These are phyloP conservation scores for Vaccinium vitisidaea DNA, from an alignment of 148 eudicot species.

Conservation along the genomic window DNA sequence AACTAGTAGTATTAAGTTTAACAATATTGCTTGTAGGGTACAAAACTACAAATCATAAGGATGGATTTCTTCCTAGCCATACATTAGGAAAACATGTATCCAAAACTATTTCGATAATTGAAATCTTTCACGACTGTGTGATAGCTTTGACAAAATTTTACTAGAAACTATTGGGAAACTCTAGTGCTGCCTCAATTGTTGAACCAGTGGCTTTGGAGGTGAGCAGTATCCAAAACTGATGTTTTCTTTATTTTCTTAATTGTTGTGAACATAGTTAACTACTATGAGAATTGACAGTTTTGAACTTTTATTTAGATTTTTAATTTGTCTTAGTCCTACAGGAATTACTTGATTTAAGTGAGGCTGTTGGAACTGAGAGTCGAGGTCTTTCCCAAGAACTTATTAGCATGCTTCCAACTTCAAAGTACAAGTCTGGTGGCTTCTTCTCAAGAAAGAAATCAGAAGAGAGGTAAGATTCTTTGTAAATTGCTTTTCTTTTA, in stretches of 20 bases:
- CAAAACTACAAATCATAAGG: neutral
- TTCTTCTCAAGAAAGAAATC: constrained; percentile 64
- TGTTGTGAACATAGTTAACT: neutral
- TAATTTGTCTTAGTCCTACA: constrained; percentile 21
- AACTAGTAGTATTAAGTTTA: neutral
- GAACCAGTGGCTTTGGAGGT: neutral
- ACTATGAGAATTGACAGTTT: neutral
- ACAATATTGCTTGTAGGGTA: neutral
- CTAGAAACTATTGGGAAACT: neutral
- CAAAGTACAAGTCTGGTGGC: constrained; percentile 68
- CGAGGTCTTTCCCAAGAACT: constrained; percentile 70
- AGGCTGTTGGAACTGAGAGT: constrained; percentile 72
- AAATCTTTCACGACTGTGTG: neutral
- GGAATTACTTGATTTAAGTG: constrained; percentile 77
- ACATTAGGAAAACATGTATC: neutral
- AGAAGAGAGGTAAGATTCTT: constrained; percentile 49
- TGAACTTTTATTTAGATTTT: neutral
- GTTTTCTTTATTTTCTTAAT: neutral
- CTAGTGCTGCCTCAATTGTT: neutral
- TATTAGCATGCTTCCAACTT: constrained; percentile 63
- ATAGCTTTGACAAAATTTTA: neutral
- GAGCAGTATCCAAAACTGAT: neutral
- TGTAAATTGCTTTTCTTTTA: neutral
- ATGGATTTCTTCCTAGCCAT: neutral
- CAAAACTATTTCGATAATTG: neutral